phyloP scores from a whole-genome alignment of 2,329 filamentous ascomycete genomes.

The Botrytis medusae region DNA sequence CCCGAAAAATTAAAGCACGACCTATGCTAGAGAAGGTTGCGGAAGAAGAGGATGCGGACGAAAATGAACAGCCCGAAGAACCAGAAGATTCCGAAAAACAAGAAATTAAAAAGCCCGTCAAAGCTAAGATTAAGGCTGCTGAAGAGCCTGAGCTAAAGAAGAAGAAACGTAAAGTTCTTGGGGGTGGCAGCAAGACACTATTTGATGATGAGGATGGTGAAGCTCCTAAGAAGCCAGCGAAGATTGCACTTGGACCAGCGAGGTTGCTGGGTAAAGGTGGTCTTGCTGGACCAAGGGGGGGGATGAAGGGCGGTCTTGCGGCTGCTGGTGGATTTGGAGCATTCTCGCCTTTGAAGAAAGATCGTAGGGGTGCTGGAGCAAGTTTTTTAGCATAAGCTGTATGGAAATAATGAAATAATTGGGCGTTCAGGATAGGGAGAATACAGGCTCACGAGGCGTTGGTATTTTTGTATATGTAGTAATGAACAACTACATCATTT shows the following conservation, averaged over 20 bases:
- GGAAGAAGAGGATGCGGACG: conserved; percentile 41
- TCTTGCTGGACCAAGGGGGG: conserved; percentile 33
- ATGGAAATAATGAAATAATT: background rate
- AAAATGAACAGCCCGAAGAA: conserved; percentile 41
- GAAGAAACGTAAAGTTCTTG: conserved; percentile 73
- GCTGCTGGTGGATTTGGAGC: conserved; percentile 48
- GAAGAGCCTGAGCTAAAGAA: conserved; percentile 42
- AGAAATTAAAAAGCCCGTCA: conserved; percentile 23
- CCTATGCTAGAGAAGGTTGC: conserved; percentile 41
- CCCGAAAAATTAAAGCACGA: conserved; percentile 2
- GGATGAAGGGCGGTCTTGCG: conserved; percentile 32
- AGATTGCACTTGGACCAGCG: conserved; percentile 38
- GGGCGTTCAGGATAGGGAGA: conserved; percentile 19
- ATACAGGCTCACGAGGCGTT: background rate
- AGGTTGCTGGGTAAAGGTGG: conserved; percentile 38
- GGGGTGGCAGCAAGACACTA: conserved; percentile 62
- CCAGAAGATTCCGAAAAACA: conserved; percentile 21
- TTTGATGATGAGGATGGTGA: conserved; percentile 70
- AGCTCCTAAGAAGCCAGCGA: conserved; percentile 41
- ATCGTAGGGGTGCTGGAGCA: conserved; percentile 61
- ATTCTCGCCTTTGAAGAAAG: conserved; percentile 73
- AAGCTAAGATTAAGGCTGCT: conserved; percentile 22
- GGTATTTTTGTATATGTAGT: conserved; percentile 10
- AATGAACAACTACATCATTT: conserved; percentile 3
- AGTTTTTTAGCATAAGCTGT: conserved; percentile 49